Conservation (phyloP, 2,329 filamentous ascomycete species). For the Parasarocladium wereldwijsianum region DNA sequence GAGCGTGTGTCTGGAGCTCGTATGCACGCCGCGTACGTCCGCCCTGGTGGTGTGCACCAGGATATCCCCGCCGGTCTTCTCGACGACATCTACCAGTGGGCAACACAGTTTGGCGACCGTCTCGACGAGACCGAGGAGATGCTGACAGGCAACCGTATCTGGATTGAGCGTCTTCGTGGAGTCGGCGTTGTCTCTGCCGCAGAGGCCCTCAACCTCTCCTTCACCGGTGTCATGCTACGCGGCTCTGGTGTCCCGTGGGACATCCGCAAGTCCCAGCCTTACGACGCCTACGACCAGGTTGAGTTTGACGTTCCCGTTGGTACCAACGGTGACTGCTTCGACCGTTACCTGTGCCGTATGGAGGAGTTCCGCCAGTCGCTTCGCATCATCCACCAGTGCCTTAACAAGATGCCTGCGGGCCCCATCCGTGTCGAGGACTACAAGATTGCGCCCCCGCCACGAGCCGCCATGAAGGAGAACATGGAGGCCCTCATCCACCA, state of each 20-base stretch:
- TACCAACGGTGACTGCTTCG: slow-evolving; percentile 96
- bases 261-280: slow-evolving; percentile 89
- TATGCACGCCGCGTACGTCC: slow-evolving; percentile 92
- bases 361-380: slow-evolving; percentile 98
- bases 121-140: slow-evolving; percentile 98
- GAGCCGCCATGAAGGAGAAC: slow-evolving; percentile 99
- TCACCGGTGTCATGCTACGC: slow-evolving; percentile 94
- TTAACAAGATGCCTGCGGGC: slow-evolving; percentile 96
- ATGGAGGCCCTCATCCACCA: slow-evolving; percentile 99
- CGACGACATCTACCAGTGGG: slow-evolving; percentile 99
- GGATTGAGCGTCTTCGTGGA: slow-evolving; percentile 84
- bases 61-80: slow-evolving; percentile 87
- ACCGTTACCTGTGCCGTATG: slow-evolving; percentile 98
- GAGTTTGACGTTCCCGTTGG: slow-evolving; percentile 97
- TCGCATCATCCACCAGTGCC: slow-evolving; percentile 94
- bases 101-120: slow-evolving; percentile 94
- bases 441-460: slow-evolving; percentile 93
- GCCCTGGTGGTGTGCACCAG: slow-evolving; percentile 90
- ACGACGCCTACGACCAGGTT: slow-evolving; percentile 94
- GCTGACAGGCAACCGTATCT: slow-evolving; percentile 98
- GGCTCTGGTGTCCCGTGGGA: slow-evolving; percentile 95
- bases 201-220: slow-evolving; percentile 94
- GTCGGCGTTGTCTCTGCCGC: slow-evolving; percentile 82
- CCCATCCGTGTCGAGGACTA: slow-evolving; percentile 96
- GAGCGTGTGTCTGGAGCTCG: slow-evolving; percentile 97